Evolutionary conservation across 2,329 filamentous ascomycete species (phyloP), one percentile per base, ranked within the genome.

Genomic region (Raffaelea albimanens): DNA sequence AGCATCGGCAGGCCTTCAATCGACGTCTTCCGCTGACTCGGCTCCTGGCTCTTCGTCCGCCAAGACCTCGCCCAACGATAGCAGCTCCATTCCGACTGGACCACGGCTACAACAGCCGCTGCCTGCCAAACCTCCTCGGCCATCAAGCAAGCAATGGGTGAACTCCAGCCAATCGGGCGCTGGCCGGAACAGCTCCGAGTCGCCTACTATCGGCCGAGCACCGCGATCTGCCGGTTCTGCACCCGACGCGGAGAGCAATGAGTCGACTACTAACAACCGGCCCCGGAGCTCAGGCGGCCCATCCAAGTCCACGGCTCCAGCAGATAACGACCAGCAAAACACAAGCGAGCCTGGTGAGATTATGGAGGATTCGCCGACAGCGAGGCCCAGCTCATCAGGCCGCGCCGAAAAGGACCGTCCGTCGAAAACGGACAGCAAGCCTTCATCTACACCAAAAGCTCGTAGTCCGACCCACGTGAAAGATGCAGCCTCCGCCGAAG

Each of bases 101-200:
- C 75, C 75, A 31, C 70, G 76, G 33, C 70, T 70, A 16, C 74
- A 76, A 50, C 72, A 70, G 49, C 65, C 67, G 43, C 66, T 67
- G 41, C 49, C 46, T 3, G 47, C 52, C 11, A 55, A 56, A 23
- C 50, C 50, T 2, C 52, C 66, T 50, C 69, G 74, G 7, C 69
- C 72, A 16, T 75, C 73, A 0, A 78, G 75, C 57, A 78, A 77
- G 55, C 76, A 79, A 59, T 80, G 76, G 76, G 73, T 76, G 49
- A 78, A 78, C 44, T 72, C 75, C 3, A 70, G 68, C 23, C 55
- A 74, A 5, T 53, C 53, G 9, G 58, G 55, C 3, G 75, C 54
- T 5, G 57, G 53, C 4, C 76, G 72, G 58, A 73, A 73, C 49
- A 60, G 63, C 0, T 70, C 46, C 2, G 72, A 75, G 18, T 77